A percentile compares a stretch with the other conserved stretches of the same genome.
Conservation (phyloP, 2,329 filamentous ascomycete genomes). For the Arthrobotrys entomopaga region DNA sequence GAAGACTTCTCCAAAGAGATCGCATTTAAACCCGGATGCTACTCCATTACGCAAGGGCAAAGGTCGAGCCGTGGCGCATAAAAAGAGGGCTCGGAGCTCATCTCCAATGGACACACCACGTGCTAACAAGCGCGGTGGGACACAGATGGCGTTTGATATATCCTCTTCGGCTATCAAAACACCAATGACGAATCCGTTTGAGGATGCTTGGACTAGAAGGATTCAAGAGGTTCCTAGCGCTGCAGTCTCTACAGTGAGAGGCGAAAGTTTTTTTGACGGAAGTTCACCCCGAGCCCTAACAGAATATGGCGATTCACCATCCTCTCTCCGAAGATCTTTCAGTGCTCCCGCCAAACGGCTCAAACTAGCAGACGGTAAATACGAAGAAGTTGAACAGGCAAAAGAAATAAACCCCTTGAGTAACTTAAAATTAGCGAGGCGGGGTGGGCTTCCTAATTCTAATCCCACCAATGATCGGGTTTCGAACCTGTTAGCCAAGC, state of each 20-base stretch:
- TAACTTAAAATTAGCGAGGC: constrained; percentile 64
- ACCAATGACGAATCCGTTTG: constrained; percentile 75
- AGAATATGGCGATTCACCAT: constrained; percentile 54
- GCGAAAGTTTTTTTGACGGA: constrained; percentile 47
- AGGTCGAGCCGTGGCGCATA: constrained; percentile 61
- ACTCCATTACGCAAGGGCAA: constrained; percentile 64
- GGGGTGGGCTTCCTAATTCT: constrained; percentile 24
- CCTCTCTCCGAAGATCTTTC: constrained; percentile 57
- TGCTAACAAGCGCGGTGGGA: constrained; percentile 67
- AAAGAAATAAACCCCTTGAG: constrained; percentile 72
- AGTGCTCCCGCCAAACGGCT: constrained; percentile 55
- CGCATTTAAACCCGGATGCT: constrained; percentile 59
- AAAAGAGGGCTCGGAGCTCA: constrained; percentile 78
- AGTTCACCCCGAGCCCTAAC: constrained; percentile 34
- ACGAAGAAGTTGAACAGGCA: neutral
- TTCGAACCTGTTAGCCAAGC: constrained; percentile 58
- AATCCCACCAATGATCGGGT: constrained; percentile 43
- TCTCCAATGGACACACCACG: constrained; percentile 76
- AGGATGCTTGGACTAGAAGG: constrained; percentile 77
- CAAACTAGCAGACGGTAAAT: constrained; percentile 19
- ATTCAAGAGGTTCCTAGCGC: constrained; percentile 33
- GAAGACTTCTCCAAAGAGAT: constrained; percentile 62
- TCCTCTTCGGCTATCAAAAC: constrained; percentile 67
- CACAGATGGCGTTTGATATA: constrained; percentile 69
- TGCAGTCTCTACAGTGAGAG: constrained; percentile 16